Percentiles rank a stretch among this genome's conserved stretches.
Evolutionary conservation across 441 rosid genomes (phyloP).

Genomic region (Populus hybrid): DNA sequence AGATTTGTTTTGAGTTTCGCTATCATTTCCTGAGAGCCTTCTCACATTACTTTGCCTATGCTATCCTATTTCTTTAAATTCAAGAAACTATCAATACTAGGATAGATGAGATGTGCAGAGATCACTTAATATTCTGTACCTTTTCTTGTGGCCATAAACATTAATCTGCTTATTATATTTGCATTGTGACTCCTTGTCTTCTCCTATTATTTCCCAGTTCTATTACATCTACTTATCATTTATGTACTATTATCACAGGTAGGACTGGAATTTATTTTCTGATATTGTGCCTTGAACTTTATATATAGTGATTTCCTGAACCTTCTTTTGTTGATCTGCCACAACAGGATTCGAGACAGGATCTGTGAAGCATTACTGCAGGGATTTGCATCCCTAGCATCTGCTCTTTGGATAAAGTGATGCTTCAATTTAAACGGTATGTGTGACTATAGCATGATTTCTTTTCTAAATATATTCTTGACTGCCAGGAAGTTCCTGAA

Average conservation of each 20-base stretch:
- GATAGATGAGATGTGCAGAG: background rate
- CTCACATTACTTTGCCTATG: background rate
- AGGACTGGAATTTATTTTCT: background rate
- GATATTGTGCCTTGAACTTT: background rate
- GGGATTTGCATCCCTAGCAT: constrained; percentile 6
- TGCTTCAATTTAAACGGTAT: background rate
- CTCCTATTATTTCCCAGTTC: background rate
- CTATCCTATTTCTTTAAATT: background rate
- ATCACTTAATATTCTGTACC: background rate
- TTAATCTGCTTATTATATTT: background rate
- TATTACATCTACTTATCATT: background rate
- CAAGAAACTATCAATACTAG: background rate
- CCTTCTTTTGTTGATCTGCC: constrained; percentile 1
- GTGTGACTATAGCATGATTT: background rate
- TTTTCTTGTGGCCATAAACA: background rate
- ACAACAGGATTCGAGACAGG: background rate
- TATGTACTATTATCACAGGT: background rate
- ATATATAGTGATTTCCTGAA: background rate
- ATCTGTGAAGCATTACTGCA: background rate
- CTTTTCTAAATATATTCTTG: background rate
- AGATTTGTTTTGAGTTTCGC: background rate
- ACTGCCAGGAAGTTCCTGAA: no score
- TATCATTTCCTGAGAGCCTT: background rate
- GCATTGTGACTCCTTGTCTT: background rate
- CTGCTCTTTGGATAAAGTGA: background rate